Base-by-base conservation (phyloP, 2,329 filamentous ascomycete genomes). In the Aureobasidium mangrovei region DNA sequence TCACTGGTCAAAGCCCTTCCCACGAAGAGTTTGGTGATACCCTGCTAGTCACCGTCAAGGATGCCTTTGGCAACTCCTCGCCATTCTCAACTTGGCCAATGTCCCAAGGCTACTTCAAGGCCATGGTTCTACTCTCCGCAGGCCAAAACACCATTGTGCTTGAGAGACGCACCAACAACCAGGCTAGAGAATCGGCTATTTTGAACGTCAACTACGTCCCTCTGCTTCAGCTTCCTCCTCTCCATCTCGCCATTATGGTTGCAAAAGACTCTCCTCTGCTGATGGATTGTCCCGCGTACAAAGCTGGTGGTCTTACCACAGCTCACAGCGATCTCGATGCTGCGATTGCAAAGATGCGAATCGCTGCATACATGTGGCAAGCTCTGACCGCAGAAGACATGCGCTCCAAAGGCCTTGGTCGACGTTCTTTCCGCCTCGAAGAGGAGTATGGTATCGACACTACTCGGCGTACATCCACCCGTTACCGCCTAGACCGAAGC, bases 341-440 rank as follows among this genome's bases (percentile, higher is more conserved):
- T 31, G 65, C 63, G 4, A 60, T 66, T 36, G 60, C 61, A 6
- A 68, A 68, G 59, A 58, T 67, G 9, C 61, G 65, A n/a, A 66
- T 65, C 60, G 62, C 65, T 5, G 65, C 66, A 2, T 66, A 65
- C 56, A 67, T 67, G 65, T 67, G 65, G 65, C 65, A 68, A 54
- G 65, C 65, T 10, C 59, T 65, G 58, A 66, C 64, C n/a, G 66
- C 65, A 1, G 65, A 67, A 55, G 64, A 67, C 38, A 53, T 67
- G 58, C 60, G 62, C 1, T 27, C 53, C 18, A 63, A 64, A 47
- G 62, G 62, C 3, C 58, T 64, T 18, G 65, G 62, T 24, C 48
- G 65, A 38, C 61, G 64, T 8, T 58, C 62, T 1, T 67, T 68
- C 48, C 56, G 66, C 7, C 48, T 68, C 6, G 66, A 68, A n/a